Base-by-base conservation (phyloP, 176 grass and related monocot genomes). In the Eleusine indica region DNA sequence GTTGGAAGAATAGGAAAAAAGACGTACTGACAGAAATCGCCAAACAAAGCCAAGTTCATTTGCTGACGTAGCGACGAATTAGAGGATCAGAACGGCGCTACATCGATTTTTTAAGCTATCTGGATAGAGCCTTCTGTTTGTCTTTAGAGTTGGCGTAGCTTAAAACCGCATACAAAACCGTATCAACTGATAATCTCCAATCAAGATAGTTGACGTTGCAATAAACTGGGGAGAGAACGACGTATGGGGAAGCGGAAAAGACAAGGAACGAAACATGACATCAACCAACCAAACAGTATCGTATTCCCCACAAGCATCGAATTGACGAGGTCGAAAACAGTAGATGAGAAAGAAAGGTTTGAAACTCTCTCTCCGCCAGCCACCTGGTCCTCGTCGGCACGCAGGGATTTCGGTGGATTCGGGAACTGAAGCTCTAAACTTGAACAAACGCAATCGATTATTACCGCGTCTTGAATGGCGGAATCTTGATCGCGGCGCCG, bases 211-310 rank as follows among this genome's bases (percentile, higher is more conserved):
- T 38, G 47, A 38, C 47, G 14, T 52, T 17, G 12, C 46, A 54
- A 57, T 57, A 11, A 7, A 21, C 13, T n/a, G 18, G 5, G 5
- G 5, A 17, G n/a, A 29, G 18, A 57, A 49, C 18, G 14, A 65
- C 43, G 48, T 21, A 29, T 57, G 1, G 61, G 37, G 22, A 68
- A 54, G 38, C 28, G 17, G n/a, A 37, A 69, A 38, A 15, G 30
- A 56, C 28, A 35, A 74, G 32, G 32, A 54, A 52, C 63, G 44
- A 80, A 7, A 22, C 44, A 52, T 68, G 77, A 80, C 63, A 44
- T 49, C 28, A 29, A 10, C 17, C 44, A 68, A n/a, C 44, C 3
- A 35, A 42, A 48, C 10, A 7, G 62, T 47, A 46, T 47, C 11
- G 17, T 35, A 32, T 52, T 51, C 64, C 32, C 32, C 11, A 57